Evolutionary conservation across 306 rosid species (phyloP).

Genomic region (Prosopis cineraria): DNA sequence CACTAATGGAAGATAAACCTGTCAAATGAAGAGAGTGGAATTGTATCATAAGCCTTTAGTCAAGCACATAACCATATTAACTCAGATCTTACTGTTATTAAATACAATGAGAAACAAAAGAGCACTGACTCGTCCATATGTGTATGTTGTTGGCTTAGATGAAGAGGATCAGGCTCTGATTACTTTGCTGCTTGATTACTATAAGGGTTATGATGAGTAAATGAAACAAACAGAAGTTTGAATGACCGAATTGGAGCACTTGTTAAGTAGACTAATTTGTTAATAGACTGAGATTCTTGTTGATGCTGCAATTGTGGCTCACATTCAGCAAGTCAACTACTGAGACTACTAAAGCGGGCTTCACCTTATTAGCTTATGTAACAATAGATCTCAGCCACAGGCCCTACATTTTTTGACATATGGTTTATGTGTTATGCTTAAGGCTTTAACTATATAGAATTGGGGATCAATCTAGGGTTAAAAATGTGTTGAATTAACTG

Average conservation of each 20-base stretch:
- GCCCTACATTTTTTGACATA: not conserved
- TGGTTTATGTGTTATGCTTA: not conserved
- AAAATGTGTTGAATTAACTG: not conserved
- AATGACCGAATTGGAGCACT: not conserved
- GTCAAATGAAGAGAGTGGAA: not conserved
- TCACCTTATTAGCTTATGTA: not conserved
- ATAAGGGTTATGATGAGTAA: not conserved
- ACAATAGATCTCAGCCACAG: not conserved
- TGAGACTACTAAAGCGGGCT: not conserved
- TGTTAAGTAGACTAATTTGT: not conserved
- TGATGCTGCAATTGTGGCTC: not conserved
- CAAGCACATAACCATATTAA: not conserved
- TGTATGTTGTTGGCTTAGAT: not conserved
- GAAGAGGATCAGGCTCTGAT: not conserved
- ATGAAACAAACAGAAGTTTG: conserved; percentile 9
- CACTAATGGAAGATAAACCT: not conserved
- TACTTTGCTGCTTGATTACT: conserved; percentile 6
- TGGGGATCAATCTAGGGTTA: not conserved
- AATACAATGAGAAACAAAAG: not conserved
- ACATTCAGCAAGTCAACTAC: not conserved
- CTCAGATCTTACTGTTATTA: conserved; percentile 2
- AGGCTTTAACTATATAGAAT: not conserved
- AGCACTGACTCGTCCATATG: not conserved
- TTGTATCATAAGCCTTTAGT: not conserved
- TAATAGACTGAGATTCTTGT: not conserved